Conservation (phyloP, 148 eudicot species). For the Euryodendron excelsum region DNA sequence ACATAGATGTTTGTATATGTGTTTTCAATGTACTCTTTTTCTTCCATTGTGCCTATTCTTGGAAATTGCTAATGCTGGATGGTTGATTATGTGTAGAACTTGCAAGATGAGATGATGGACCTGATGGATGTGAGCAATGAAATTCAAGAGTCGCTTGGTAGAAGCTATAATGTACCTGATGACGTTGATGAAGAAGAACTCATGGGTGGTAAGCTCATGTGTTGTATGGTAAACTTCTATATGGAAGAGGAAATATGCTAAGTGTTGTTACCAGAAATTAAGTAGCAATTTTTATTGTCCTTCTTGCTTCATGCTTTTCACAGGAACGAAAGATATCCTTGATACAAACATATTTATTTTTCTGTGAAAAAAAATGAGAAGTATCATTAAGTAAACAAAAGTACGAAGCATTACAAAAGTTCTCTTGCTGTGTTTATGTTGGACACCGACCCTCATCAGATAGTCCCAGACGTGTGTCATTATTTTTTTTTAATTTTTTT, state of each 20-base stretch:
- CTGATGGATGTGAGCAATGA: conserved; percentile 91
- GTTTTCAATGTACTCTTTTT: background rate
- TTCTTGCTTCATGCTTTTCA: background rate
- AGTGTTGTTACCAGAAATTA: background rate
- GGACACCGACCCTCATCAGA: too few species aligned
- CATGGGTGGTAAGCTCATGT: conserved; percentile 66
- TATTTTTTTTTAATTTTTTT: too few species aligned
- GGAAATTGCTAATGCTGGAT: background rate
- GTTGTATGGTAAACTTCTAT: background rate
- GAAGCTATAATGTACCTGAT: conserved; percentile 86
- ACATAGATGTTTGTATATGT: conserved; percentile 61
- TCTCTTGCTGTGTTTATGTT: too few species aligned
- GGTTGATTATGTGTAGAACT: conserved; percentile 42
- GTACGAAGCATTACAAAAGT: too few species aligned
- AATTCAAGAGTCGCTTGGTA: conserved; percentile 87
- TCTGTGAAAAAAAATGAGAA: background rate
- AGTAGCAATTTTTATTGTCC: background rate
- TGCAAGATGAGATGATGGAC: conserved; percentile 97
- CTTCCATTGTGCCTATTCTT: background rate
- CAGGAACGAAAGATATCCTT: background rate
- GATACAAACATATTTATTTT: background rate
- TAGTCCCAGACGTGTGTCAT: too few species aligned
- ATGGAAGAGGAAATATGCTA: background rate
- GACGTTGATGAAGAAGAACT: conserved; percentile 92
- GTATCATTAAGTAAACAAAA: background rate